These are phyloP conservation scores for Aegilops speltoides DNA, from an alignment of 176 grass and related monocot genomes.

Conservation along the genomic window DNA sequence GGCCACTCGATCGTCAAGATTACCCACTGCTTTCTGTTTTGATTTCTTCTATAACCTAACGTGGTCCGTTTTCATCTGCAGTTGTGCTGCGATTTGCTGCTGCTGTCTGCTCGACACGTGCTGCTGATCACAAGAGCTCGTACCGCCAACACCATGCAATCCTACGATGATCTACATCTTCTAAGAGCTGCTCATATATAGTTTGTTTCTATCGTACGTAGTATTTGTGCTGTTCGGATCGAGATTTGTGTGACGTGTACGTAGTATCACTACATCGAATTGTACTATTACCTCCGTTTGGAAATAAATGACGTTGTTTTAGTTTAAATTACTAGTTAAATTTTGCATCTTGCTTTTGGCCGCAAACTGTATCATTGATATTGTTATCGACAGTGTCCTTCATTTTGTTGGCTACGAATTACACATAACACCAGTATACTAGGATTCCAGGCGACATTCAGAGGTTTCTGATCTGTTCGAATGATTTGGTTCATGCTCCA, in stretches of 20 bases:
- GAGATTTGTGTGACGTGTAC: background rate
- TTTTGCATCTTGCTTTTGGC: background rate
- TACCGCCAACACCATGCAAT: background rate
- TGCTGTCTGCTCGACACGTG: conserved; percentile 74
- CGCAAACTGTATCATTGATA: background rate
- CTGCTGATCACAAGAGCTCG: conserved; percentile 34
- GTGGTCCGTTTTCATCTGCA: conserved; percentile 18
- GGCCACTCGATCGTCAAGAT: background rate
- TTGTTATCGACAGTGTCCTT: background rate
- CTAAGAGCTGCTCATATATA: background rate
- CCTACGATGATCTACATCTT: background rate
- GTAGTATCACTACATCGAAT: background rate
- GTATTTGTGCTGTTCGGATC: background rate
- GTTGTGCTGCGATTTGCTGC: conserved; percentile 66
- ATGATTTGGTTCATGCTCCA: background rate
- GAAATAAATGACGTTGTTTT: too few relatives aligned
- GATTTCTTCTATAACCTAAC: background rate
- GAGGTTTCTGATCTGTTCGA: background rate
- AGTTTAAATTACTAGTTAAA: too few relatives aligned
- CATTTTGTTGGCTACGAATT: background rate
- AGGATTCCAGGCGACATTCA: background rate
- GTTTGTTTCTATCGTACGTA: background rate
- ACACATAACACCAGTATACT: too few relatives aligned
- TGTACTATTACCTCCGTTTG: background rate
- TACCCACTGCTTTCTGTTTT: background rate